Percentiles rank a stretch among this genome's conserved stretches.
Evolutionary conservation across 805 yeast genomes (phyloP).

Genomic region (Candida ovalis): DNA sequence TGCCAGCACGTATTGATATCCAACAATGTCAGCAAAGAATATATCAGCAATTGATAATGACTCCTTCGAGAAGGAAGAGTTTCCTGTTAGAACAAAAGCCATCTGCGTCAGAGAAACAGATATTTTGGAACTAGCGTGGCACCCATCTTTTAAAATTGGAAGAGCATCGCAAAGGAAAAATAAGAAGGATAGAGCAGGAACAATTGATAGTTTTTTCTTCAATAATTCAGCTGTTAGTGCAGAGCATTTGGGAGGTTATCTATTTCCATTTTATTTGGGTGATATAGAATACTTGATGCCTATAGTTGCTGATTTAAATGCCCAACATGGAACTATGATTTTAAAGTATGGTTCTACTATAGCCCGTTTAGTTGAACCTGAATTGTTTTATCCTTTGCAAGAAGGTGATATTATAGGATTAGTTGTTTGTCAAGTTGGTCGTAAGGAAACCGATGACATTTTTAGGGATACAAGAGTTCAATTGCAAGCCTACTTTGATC

Average conservation of each 20-base stretch:
- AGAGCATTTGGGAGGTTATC: conserved; percentile 16
- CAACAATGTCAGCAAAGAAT: not conserved
- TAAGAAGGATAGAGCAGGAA: conserved; percentile 8
- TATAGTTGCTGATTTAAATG: conserved; percentile 11
- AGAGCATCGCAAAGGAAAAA: conserved; percentile 17
- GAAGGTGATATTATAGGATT: conserved; percentile 24
- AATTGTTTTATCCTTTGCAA: not conserved
- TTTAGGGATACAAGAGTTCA: conserved; percentile 24
- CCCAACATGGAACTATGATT: conserved; percentile 19
- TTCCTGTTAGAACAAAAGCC: not conserved
- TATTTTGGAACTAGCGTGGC: not conserved
- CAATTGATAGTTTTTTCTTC: conserved; percentile 14
- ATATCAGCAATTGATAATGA: not conserved
- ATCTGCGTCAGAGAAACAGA: not conserved
- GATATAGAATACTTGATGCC: not conserved
- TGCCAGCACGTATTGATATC: too few relatives aligned
- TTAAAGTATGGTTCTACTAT: conserved; percentile 2
- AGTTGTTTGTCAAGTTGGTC: conserved; percentile 5
- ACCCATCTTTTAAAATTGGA: conserved; percentile 19
- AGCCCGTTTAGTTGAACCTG: not conserved
- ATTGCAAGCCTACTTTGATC: conserved; percentile 17
- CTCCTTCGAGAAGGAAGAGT: not conserved
- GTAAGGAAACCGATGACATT: conserved; percentile 6
- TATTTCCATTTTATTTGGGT: conserved; percentile 1
- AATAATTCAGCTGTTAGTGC: conserved; percentile 25